Conservation (phyloP, 2,329 filamentous ascomycete species). For the Penicillium sp. region DNA sequence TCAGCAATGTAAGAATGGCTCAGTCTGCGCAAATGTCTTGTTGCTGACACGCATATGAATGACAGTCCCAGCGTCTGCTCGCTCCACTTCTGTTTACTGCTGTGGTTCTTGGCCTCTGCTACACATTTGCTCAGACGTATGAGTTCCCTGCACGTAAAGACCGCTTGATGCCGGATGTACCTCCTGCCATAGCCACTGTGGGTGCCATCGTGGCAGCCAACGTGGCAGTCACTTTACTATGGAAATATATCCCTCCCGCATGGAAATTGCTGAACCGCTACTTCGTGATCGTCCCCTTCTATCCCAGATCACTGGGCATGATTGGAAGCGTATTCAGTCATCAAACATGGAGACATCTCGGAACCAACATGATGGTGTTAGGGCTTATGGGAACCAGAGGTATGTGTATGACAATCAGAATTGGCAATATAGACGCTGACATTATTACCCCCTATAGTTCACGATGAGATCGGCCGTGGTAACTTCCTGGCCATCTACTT, state of each 20-base stretch:
- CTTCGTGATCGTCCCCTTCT: constrained; percentile 51
- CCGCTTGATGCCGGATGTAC: constrained; percentile 49
- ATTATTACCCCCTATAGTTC: constrained; percentile 5
- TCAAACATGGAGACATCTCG: constrained; percentile 51
- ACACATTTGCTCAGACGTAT: constrained; percentile 49
- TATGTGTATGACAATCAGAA: constrained; percentile 24
- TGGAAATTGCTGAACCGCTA: constrained; percentile 57
- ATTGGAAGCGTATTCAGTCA: constrained; percentile 57
- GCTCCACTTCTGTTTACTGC: constrained; percentile 43
- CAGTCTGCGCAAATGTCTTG: background rate
- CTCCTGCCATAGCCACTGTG: constrained; percentile 52
- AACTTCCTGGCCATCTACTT: constrained; percentile 54
- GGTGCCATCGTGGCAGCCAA: constrained; percentile 51
- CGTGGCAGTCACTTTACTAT: constrained; percentile 48
- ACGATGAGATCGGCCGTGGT: constrained; percentile 51
- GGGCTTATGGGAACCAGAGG: constrained; percentile 52
- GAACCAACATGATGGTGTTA: constrained; percentile 53
- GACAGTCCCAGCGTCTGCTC: constrained; percentile 45
- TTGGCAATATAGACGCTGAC: background rate
- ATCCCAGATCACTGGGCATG: constrained; percentile 52
- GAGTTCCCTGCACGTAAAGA: constrained; percentile 46
- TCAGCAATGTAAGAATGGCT: constrained; percentile 34
- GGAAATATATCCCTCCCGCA: constrained; percentile 50
- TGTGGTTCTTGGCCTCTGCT: constrained; percentile 41
- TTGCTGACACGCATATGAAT: background rate